Conservation (phyloP, 768 basidiomycete species). For the Coprinopsis sp. region DNA sequence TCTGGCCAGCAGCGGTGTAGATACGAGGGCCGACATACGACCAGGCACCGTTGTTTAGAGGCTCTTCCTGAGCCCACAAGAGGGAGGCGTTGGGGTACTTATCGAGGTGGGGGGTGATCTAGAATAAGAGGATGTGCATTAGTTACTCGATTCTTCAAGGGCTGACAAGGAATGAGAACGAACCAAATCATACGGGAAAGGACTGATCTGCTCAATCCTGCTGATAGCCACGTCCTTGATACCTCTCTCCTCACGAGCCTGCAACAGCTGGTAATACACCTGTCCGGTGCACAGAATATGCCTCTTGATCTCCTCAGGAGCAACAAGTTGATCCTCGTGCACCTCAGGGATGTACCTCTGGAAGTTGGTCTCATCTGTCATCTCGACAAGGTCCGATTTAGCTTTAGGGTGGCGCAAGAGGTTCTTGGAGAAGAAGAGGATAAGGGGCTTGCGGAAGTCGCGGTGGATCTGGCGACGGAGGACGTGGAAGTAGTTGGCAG, state of each 20-base stretch:
- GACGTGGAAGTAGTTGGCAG: conserved; percentile 97
- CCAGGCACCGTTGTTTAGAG: conserved; percentile 97
- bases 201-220: conserved; percentile 90
- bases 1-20: conserved; percentile 88
- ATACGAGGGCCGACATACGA: conserved; percentile 92
- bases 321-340: conserved; percentile 58
- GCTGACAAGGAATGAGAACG: conserved; percentile 18
- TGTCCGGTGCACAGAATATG: conserved; percentile 94
- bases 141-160: neutral
- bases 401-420: conserved; percentile 93
- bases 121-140: conserved; percentile 4
- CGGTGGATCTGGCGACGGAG: conserved; percentile 95
- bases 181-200: conserved; percentile 95
- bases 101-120: conserved; percentile 93
- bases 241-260: conserved; percentile 87
- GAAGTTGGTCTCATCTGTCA: conserved; percentile 87
- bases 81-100: conserved; percentile 93
- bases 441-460: conserved; percentile 97
- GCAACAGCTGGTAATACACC: conserved; percentile 86
- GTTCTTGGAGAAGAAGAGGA: conserved; percentile 96
- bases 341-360: conserved; percentile 89
- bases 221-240: conserved; percentile 94
- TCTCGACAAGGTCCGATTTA: conserved; percentile 81
- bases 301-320: conserved; percentile 82
- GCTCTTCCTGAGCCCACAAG: conserved; percentile 96